phyloP scores from a whole-genome alignment of 2,329 filamentous ascomycete genomes.

The Beauveria rudraprayagi region DNA sequence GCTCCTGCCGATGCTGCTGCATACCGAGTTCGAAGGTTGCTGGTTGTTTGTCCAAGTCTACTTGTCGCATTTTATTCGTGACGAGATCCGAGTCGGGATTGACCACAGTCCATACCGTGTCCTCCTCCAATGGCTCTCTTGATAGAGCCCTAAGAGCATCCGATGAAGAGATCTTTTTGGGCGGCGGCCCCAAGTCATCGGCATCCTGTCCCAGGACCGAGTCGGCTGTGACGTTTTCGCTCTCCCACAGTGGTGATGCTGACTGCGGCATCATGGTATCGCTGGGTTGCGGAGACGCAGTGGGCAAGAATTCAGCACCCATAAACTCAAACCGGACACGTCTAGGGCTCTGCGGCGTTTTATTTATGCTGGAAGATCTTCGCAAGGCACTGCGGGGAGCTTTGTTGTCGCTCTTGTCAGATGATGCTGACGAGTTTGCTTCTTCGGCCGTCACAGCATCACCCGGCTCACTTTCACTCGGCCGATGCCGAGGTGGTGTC shows the following conservation, averaged over 20 bases:
- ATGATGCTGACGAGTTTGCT: conserved; percentile 42
- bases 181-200: conserved; percentile 30
- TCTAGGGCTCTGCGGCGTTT: conserved; percentile 45
- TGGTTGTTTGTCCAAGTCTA: conserved; percentile 13
- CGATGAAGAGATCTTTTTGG: conserved; percentile 48
- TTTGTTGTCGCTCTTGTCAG: conserved; percentile 44
- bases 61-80: conserved; percentile 10
- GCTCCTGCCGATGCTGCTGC: conserved; percentile 12
- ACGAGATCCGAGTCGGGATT: conserved; percentile 25
- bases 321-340: conserved; percentile 55
- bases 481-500: background rate
- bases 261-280: conserved; percentile 23
- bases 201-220: conserved; percentile 29
- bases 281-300: conserved; percentile 42
- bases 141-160: conserved; percentile 46
- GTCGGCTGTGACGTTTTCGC: conserved; percentile 21
- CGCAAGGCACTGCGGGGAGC: conserved; percentile 49
- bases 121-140: conserved; percentile 40
- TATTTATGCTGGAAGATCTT: conserved; percentile 44
- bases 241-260: conserved; percentile 18
- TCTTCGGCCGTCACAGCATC: conserved; percentile 4
- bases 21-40: background rate
- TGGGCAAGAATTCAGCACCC: conserved; percentile 53
- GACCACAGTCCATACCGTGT: conserved; percentile 44
- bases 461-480: background rate